Percentiles rank a stretch among this genome's conserved stretches.
These are phyloP conservation scores for Sporothrix euskadiensis DNA, from an alignment of 2,329 filamentous ascomycete species.

Conservation along the genomic window DNA sequence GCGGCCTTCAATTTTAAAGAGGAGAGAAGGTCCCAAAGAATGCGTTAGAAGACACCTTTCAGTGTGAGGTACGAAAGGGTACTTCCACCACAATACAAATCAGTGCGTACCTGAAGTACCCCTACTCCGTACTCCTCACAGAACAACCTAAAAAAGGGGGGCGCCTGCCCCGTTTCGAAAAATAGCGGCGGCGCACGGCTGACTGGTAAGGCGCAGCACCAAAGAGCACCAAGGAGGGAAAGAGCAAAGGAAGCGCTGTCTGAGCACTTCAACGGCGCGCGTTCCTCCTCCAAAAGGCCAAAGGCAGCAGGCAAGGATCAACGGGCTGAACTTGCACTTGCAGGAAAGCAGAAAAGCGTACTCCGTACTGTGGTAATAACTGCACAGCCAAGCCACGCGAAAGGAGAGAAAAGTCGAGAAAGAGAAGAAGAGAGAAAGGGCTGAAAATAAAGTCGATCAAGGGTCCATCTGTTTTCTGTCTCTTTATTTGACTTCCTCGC, in stretches of 20 bases:
- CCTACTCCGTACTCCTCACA: neutral
- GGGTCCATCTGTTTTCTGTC: neutral
- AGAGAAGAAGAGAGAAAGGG: neutral
- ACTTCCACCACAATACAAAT: neutral
- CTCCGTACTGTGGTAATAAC: neutral
- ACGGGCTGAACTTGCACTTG: slow-evolving; percentile 11
- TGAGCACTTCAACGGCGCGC: neutral
- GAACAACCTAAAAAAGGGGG: neutral
- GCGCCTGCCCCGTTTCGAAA: slow-evolving; percentile 9
- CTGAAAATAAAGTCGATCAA: neutral
- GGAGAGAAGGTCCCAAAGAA: neutral
- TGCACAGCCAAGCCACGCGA: neutral
- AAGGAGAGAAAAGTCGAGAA: neutral
- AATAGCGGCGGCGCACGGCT: slow-evolving; percentile 22
- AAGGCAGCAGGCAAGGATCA: slow-evolving; percentile 16
- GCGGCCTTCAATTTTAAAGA: neutral
- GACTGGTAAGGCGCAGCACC: slow-evolving; percentile 27
- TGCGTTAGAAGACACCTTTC: neutral
- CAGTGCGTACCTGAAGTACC: no score
- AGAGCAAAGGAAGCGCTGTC: neutral
- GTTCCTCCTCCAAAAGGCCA: neutral
- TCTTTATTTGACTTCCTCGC: neutral
- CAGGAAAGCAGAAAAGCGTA: slow-evolving; percentile 1
- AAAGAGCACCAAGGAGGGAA: neutral
- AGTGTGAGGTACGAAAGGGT: neutral